phyloP scores from a whole-genome alignment of 768 basidiomycete genomes.

The Tulasnella sp. region DNA sequence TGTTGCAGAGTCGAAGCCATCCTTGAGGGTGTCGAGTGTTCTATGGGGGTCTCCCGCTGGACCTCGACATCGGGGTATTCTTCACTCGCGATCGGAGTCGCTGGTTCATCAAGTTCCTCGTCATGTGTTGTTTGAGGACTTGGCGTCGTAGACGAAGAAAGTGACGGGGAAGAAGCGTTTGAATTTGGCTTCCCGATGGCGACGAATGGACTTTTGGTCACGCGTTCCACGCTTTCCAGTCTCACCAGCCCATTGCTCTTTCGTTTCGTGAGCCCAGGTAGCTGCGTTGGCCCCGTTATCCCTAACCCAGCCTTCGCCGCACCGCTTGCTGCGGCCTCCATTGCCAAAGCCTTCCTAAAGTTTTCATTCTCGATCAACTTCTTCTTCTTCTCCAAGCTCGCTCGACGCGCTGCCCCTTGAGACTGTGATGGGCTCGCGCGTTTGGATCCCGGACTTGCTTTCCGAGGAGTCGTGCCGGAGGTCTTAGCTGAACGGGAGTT shows the following conservation, averaged over 20 bases:
- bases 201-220: slow-evolving; percentile 72
- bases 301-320: slow-evolving; percentile 36
- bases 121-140: slow-evolving; percentile 7
- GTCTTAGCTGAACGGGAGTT: not conserved
- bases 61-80: not conserved
- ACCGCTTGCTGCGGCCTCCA: slow-evolving; percentile 8
- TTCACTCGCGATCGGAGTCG: not conserved
- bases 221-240: slow-evolving; percentile 63
- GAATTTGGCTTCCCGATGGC: not conserved
- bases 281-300: slow-evolving; percentile 49
- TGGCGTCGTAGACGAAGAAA: not conserved
- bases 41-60: not conserved
- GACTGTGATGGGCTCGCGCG: not conserved
- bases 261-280: slow-evolving; percentile 57
- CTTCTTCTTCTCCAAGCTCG: slow-evolving; percentile 11
- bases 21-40: not conserved
- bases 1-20: not conserved
- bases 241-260: slow-evolving; percentile 66
- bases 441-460: not conserved
- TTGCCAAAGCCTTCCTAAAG: slow-evolving; percentile 1
- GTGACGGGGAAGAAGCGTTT: not conserved
- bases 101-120: slow-evolving; percentile 5
- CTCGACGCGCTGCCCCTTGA: not conserved
- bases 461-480: slow-evolving; percentile 1
- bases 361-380: not conserved